These are phyloP conservation scores for Straminergon stramineum DNA, from an alignment of 225 moss, liverwort and hornwort species.

Conservation along the genomic window DNA sequence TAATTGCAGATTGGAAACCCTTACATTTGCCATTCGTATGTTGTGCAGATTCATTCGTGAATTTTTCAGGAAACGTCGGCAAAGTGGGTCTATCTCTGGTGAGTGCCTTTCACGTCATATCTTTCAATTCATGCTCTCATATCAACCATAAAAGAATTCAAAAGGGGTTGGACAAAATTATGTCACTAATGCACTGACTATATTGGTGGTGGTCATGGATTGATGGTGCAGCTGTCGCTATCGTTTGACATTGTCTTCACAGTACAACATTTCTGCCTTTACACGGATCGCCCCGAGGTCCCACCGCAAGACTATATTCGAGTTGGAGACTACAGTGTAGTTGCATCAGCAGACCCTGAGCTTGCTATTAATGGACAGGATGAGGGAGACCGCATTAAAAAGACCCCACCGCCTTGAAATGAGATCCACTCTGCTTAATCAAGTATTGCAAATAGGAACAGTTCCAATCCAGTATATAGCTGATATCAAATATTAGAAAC, in stretches of 20 bases:
- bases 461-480: background rate
- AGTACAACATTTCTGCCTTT: constrained; percentile 62
- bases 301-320: constrained; percentile 14
- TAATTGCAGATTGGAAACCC: background rate
- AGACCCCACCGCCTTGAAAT: constrained; percentile 5
- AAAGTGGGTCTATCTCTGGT: constrained; percentile 96
- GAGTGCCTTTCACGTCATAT: background rate
- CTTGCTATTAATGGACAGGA: constrained; percentile 6
- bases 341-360: constrained; percentile 37
- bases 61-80: constrained; percentile 89
- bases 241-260: constrained; percentile 74
- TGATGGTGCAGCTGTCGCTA: constrained; percentile 66
- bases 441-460: background rate
- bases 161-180: background rate
- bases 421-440: background rate
- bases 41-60: constrained; percentile 71
- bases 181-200: background rate
- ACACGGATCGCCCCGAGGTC: background rate
- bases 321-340: constrained; percentile 25
- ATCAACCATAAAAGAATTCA: background rate
- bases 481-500: background rate
- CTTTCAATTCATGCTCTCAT: background rate
- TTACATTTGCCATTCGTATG: background rate
- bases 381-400: background rate
- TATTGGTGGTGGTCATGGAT: background rate